Evolutionary conservation across 768 basidiomycete species (phyloP).

Genomic region (Exsudoporus frostii): DNA sequence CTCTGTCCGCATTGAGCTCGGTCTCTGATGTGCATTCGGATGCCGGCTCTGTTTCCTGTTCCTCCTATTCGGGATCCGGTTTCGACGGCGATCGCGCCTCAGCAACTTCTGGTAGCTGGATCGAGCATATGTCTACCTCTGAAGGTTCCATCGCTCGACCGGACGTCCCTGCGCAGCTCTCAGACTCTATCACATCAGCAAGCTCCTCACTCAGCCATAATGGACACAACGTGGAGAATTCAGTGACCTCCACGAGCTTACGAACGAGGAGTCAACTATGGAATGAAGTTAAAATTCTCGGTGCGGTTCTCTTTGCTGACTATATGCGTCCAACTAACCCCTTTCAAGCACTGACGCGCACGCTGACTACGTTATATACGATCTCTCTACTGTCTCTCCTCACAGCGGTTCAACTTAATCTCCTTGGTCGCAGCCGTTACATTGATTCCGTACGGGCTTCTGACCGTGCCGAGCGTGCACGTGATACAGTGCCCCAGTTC

Average conservation of each 20-base stretch:
- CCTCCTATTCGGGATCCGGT: conserved; percentile 38
- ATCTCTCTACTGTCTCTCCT: conserved; percentile 83
- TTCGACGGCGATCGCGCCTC: conserved; percentile 38
- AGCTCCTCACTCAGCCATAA: conserved; percentile 34
- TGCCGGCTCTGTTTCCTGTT: conserved; percentile 38
- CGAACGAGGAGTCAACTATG: conserved; percentile 82
- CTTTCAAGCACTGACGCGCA: conserved; percentile 74
- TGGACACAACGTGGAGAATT: conserved; percentile 3
- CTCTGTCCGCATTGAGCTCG: conserved; percentile 37
- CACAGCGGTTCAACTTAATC: conserved; percentile 79
- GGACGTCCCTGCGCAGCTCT: conserved; percentile 25
- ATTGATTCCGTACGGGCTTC: conserved; percentile 61
- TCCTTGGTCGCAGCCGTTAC: conserved; percentile 82
- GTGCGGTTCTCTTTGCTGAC: conserved; percentile 50
- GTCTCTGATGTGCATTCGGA: conserved; percentile 44
- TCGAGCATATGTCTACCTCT: conserved; percentile 37
- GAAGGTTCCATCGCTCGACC: conserved; percentile 1
- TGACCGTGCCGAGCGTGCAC: conserved; percentile 57
- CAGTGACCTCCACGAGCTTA: conserved; percentile 19
- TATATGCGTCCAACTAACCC: background rate
- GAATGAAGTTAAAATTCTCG: conserved; percentile 81
- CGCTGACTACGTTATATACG: conserved; percentile 83
- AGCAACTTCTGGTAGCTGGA: conserved; percentile 42
- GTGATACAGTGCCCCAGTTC: conserved; percentile 35
- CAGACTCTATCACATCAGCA: conserved; percentile 40